Base-by-base conservation (phyloP, 192 early-diverging fungal genomes). In the Coemansia sp. region DNA sequence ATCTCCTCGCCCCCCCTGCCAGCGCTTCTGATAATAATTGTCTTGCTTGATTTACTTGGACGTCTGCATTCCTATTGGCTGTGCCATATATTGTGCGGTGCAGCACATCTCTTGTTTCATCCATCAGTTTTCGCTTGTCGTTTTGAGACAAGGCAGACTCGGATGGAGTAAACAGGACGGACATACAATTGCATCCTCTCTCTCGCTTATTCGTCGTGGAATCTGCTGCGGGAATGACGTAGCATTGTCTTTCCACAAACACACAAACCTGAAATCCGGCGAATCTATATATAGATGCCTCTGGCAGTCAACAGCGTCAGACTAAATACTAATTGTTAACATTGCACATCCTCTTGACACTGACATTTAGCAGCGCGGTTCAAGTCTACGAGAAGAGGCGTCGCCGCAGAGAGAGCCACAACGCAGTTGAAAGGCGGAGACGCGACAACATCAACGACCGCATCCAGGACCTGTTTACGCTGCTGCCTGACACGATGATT, bases 361-460 rank as follows among this genome's bases (percentile, higher is more conserved):
- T 17, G 15, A 3, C 22, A 1, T n/a, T 25, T 33, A 36, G 57
- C 70, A 71, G 63, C n/a, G 70, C 66, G 11, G 9, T 75, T 1
- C 38, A 86, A 9, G 86, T 52, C 41, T 73, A 85, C 70, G 96
- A 99, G 74, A 97, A 97, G 73, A 86, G 95, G 19, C 86, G 94
- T 41, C 87, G 93, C 36, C 91, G 96, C 65, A 84, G 96, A 23
- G 96, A 97, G 79, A 94, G 93, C 52, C 96, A 99, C 82, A 99
- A 99, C 73, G 96, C 96, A 23, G 96, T 99, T 32, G 96, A 99
- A 78, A 84, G 96, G 54, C 89, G 96, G 50, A 83, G 96, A 36
- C 87, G 95, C 41, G 96, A 99, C 73, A 95, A 96, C 76, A 99
- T 99, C 84, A 99, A 99, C 74, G 96, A 97, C 76, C 93, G 93